phyloP scores from a whole-genome alignment of 805 yeast genomes.

The Clavispora carvajalis region DNA sequence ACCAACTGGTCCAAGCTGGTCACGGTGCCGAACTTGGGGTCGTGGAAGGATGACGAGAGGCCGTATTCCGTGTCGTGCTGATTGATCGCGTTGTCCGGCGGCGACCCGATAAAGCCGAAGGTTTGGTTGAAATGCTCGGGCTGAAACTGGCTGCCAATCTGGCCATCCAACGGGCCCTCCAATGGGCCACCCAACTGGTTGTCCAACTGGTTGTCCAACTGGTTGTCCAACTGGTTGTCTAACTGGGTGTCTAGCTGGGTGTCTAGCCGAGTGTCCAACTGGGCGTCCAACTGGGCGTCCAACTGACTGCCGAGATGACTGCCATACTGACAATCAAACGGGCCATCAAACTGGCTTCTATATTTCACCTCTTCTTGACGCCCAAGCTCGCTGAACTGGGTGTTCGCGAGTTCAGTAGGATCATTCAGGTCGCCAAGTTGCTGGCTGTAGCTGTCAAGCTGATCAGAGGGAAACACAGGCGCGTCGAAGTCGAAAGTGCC shows the following conservation, averaged over 20 bases:
- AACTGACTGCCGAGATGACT: background rate
- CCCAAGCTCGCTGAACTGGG: too few species aligned
- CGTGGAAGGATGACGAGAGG: background rate
- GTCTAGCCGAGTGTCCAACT: background rate
- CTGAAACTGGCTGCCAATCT: background rate
- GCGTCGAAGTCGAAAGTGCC: background rate
- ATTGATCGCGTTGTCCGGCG: conserved; percentile 9
- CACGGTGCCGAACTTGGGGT: conserved; percentile 4
- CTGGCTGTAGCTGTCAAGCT: background rate
- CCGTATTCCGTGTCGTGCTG: too few species aligned
- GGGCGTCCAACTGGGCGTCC: background rate
- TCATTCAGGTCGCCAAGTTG: background rate
- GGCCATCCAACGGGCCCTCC: too few species aligned
- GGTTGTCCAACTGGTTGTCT: background rate
- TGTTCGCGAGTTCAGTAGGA: too few species aligned
- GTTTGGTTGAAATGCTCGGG: conserved; percentile 13
- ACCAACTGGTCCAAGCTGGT: conserved; percentile 33
- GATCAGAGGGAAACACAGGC: background rate
- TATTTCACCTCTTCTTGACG: too few species aligned
- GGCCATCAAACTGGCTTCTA: too few species aligned
- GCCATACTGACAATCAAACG: too few species aligned
- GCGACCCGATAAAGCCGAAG: conserved; percentile 15
- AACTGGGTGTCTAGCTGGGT: background rate
- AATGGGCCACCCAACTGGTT: too few species aligned
- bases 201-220: background rate